Conservation (phyloP, 2,329 filamentous ascomycete genomes). For the Ceratocystis colombiana region DNA sequence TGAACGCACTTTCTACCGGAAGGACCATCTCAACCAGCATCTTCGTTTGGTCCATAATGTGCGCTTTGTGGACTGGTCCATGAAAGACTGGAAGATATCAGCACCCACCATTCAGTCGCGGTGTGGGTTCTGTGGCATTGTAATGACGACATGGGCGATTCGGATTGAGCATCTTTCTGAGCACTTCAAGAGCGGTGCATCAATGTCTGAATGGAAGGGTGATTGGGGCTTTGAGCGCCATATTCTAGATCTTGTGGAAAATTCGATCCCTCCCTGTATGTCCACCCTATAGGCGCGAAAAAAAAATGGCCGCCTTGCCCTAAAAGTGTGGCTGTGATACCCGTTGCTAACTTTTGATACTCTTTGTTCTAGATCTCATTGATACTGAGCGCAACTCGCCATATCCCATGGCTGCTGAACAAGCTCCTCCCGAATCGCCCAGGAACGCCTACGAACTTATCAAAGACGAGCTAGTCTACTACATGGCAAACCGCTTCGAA, state of each 20-base stretch:
- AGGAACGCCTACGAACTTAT: slow-evolving; percentile 52
- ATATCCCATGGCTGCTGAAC: slow-evolving; percentile 43
- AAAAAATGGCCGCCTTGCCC: slow-evolving; percentile 37
- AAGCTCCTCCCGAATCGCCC: slow-evolving; percentile 38
- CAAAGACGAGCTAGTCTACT: slow-evolving; percentile 48
- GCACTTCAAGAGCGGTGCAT: slow-evolving; percentile 56
- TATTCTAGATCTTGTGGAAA: slow-evolving; percentile 54
- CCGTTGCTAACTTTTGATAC: slow-evolving; percentile 6
- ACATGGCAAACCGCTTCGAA: slow-evolving; percentile 38
- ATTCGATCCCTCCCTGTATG: slow-evolving; percentile 56
- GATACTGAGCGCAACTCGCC: slow-evolving; percentile 51
- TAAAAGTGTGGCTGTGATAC: slow-evolving; percentile 29
- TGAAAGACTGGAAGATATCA: slow-evolving; percentile 51
- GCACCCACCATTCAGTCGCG: slow-evolving; percentile 52
- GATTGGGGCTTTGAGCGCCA: slow-evolving; percentile 57
- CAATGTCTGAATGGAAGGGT: slow-evolving; percentile 60
- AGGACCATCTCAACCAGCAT: slow-evolving; percentile 58
- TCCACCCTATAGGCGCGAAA: slow-evolving; percentile 19
- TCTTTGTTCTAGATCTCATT: slow-evolving; percentile 45
- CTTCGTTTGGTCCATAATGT: slow-evolving; percentile 51
- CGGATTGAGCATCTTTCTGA: slow-evolving; percentile 55
- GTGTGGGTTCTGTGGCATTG: slow-evolving; percentile 55
- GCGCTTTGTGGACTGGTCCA: slow-evolving; percentile 55
- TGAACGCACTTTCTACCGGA: slow-evolving; percentile 57
- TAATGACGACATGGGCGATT: slow-evolving; percentile 52